Base-by-base conservation (phyloP, 2,329 filamentous ascomycete genomes). In the Teratosphaeria destructans region DNA sequence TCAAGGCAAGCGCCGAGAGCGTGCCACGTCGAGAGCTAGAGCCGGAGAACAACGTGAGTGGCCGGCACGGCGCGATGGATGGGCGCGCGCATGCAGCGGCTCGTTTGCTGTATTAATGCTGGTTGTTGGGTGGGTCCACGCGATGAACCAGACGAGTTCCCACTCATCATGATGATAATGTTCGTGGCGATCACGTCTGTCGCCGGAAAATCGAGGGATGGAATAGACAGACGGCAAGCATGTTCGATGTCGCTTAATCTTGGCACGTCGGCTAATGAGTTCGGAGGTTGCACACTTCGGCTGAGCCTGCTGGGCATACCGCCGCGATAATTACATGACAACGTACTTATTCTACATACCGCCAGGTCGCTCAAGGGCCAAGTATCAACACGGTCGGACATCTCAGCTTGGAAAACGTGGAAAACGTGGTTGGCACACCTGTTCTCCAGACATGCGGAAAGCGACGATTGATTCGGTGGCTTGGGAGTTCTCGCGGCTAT, bases 11-110 rank as follows among this genome's bases (percentile, higher is more conserved):
- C 63, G 63, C 58, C 62, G 63, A 68, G 62, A 63, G 62, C 59
- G 60, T 70, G 68, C 67, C 68, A 70, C 68, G 68, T 69, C 64
- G 59, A 58, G 62, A 56, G 47, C 37, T 55, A 39, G 57, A 64
- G 62, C 63, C 62, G 14, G 35, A 64, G 49, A 49, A 58, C 37
- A 53, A 49, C 59, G 62, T 64, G 60, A 65, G 58, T 65, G 60
- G 61, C 57, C 65, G 65, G 64, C 35, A 61, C 65, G 65, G 62
- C 55, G 19, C 53, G 53, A 34, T 8, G 34, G 12, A 54, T 54
- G 23, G 23, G 23, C 37, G 37, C 37, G 37, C 16, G 49, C 60
- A 52, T 57, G 37, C 34, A 57, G 39, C 56, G 56, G 39, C 56
- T 57, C 56, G 34, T 32, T 27, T 27, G 52, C 23, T 23, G 23